phyloP scores from a whole-genome alignment of 768 basidiomycete species.

The Boletus patriciae region DNA sequence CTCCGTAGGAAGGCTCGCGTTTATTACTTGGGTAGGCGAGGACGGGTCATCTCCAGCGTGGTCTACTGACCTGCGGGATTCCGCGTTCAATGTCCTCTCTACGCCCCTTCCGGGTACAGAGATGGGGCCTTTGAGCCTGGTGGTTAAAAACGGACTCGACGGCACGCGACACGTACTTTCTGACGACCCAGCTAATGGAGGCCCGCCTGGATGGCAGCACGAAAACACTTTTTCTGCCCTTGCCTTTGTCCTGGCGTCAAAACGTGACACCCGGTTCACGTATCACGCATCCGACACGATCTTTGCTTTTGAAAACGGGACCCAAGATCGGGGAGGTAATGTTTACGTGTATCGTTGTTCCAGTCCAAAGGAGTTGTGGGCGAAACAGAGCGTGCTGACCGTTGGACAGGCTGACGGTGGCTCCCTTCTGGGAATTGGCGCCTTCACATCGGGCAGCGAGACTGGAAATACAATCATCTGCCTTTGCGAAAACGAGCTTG shows the following conservation, averaged over 20 bases:
- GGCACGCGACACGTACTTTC: constrained; percentile 60
- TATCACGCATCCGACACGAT: constrained; percentile 63
- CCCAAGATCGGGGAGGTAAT: constrained; percentile 69
- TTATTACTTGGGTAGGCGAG: constrained; percentile 64
- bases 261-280: constrained; percentile 86
- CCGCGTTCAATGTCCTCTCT: constrained; percentile 60
- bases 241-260: constrained; percentile 91
- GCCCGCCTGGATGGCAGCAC: constrained; percentile 62
- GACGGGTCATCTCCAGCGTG: constrained; percentile 49
- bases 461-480: constrained; percentile 52
- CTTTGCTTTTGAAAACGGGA: constrained; percentile 83
- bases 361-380: constrained; percentile 52
- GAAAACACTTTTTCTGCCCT: constrained; percentile 84
- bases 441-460: constrained; percentile 37
- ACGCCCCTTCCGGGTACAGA: constrained; percentile 61
- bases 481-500: constrained; percentile 74
- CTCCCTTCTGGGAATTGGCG: constrained; percentile 74
- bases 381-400: constrained; percentile 80
- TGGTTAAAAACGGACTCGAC: constrained; percentile 73
- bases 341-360: constrained; percentile 80
- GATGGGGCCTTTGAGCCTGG: constrained; percentile 40
- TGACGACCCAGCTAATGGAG: constrained; percentile 14
- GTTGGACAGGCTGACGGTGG: constrained; percentile 70
- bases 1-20: constrained; percentile 62
- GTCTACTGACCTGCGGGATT: constrained; percentile 36